phyloP scores from a whole-genome alignment of 176 grass and related monocot species.

The Oryza coarctata region DNA sequence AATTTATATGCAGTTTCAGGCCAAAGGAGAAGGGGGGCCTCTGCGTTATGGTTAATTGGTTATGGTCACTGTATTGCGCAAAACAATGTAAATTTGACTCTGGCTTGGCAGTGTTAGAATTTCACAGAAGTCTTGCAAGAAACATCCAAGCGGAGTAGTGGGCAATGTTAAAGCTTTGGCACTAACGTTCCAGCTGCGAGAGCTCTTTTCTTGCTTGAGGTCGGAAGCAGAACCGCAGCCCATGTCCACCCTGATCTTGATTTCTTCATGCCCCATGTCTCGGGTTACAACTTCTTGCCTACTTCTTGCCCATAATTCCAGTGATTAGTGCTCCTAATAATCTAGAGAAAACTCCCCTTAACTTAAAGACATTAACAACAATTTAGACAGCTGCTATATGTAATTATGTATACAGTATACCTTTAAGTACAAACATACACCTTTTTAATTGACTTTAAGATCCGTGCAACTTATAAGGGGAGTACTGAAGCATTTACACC shows the following conservation, averaged over 20 bases:
- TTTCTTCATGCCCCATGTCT: not conserved
- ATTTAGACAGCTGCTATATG: not conserved
- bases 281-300: not conserved
- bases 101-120: not conserved
- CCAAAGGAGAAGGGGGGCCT: not conserved
- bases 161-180: not conserved
- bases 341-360: not conserved
- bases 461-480: not conserved
- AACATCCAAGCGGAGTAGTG: not conserved
- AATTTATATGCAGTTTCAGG: not conserved
- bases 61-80: not conserved
- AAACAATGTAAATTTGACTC: not conserved
- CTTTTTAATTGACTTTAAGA: not conserved
- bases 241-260: not conserved
- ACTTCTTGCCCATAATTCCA: not conserved
- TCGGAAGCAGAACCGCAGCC: not conserved
- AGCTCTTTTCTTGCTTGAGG: not conserved
- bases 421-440: not conserved
- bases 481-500: constrained; percentile 34
- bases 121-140: not conserved
- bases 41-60: not conserved
- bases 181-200: not conserved
- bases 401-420: not conserved
- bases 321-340: not conserved
- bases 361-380: not conserved